Evolutionary conservation across 2,329 filamentous ascomycete genomes (phyloP).

Genomic region (Orbilia quercus): DNA sequence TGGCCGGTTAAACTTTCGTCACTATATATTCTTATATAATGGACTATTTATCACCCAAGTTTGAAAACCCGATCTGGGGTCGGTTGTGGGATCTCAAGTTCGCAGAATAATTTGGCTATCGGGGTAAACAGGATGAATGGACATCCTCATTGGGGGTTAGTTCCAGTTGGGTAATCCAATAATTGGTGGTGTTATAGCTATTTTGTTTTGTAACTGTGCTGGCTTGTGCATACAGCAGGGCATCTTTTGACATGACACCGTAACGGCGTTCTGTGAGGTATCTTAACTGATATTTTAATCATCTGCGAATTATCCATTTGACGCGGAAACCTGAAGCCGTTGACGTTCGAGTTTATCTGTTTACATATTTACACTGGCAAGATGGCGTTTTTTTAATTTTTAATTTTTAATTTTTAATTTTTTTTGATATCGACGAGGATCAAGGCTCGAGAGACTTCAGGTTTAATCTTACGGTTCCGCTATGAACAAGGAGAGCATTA

Average conservation of each 20-base stretch:
- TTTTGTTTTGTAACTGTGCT: constrained; percentile 31
- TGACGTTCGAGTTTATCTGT: constrained; percentile 25
- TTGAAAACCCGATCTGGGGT: constrained; percentile 44
- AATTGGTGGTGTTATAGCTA: constrained; percentile 52
- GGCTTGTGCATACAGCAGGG: constrained; percentile 25
- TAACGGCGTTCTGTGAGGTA: constrained; percentile 25
- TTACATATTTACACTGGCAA: too few relatives aligned
- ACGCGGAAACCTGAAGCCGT: constrained; percentile 30
- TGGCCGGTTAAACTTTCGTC: constrained; percentile 51
- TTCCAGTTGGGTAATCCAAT: constrained; percentile 43
- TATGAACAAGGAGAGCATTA: constrained; percentile 34
- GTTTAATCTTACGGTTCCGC: constrained; percentile 42
- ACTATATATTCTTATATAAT: constrained; percentile 53
- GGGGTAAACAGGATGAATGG: constrained; percentile 42
- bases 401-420: too few relatives aligned
- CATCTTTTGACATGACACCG: constrained; percentile 33
- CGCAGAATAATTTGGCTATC: constrained; percentile 44
- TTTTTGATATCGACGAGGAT: constrained; percentile 54
- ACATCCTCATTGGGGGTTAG: constrained; percentile 51
- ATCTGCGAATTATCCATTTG: constrained; percentile 16
- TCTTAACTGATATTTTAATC: neutral
- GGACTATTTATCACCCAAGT: constrained; percentile 47
- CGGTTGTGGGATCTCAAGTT: constrained; percentile 38
- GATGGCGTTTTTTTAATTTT: too few relatives aligned
- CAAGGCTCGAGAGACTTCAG: constrained; percentile 46